phyloP scores from a whole-genome alignment of 768 basidiomycete genomes.

The Calocybe indica region DNA sequence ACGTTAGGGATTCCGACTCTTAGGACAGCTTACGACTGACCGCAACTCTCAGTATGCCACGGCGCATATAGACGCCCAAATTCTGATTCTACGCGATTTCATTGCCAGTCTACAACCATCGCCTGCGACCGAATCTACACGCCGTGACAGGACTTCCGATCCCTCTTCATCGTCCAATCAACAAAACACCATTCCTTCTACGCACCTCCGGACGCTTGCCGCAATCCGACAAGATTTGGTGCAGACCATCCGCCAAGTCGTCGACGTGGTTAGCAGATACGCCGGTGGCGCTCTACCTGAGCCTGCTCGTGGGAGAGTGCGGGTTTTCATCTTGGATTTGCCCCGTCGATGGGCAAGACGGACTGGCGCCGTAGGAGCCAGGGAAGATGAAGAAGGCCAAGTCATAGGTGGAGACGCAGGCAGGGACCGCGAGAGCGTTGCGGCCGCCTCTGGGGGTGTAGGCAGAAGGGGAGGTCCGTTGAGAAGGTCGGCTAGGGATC shows the following conservation, averaged over 20 bases:
- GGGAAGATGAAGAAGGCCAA: background rate
- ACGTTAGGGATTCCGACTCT: slow-evolving; percentile 15
- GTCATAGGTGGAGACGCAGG: slow-evolving; percentile 1
- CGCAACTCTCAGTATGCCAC: slow-evolving; percentile 65
- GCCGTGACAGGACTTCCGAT: slow-evolving; percentile 6
- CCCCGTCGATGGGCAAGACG: slow-evolving; percentile 73
- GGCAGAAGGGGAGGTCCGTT: slow-evolving; percentile 23
- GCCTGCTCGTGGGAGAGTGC: slow-evolving; percentile 68
- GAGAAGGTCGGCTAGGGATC: slow-evolving; percentile 29
- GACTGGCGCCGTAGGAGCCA: slow-evolving; percentile 11
- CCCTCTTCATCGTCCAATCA: slow-evolving; percentile 1
- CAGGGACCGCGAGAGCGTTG: slow-evolving; percentile 21
- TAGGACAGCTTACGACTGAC: background rate
- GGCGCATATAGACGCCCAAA: slow-evolving; percentile 81
- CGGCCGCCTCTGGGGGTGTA: slow-evolving; percentile 26
- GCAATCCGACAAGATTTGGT: slow-evolving; percentile 78
- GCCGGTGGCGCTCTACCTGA: slow-evolving; percentile 85
- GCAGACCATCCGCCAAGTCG: slow-evolving; percentile 84
- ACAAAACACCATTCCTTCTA: slow-evolving; percentile 28
- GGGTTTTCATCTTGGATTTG: slow-evolving; percentile 73
- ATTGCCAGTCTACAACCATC: slow-evolving; percentile 62
- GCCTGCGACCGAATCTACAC: slow-evolving; percentile 23
- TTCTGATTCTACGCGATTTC: slow-evolving; percentile 77
- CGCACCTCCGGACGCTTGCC: slow-evolving; percentile 61
- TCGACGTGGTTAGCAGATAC: slow-evolving; percentile 81